Evolutionary conservation across 345 rosid genomes (phyloP).

Genomic region (Raphanus sativus): DNA sequence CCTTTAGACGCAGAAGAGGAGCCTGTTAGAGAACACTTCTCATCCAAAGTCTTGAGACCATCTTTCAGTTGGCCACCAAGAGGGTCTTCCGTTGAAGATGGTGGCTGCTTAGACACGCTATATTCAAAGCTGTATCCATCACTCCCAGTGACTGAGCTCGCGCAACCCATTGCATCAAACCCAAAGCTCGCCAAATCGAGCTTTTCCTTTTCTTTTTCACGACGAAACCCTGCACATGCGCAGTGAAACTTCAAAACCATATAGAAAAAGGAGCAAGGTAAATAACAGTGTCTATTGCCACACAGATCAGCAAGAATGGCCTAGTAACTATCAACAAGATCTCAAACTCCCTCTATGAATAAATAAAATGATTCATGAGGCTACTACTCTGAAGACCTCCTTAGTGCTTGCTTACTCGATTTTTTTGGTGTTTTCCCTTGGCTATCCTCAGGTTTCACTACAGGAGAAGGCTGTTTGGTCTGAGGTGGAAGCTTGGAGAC

Average conservation of each 20-base stretch:
- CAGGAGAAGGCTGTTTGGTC: slow-evolving; percentile 20
- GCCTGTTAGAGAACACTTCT: not conserved
- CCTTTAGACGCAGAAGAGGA: not conserved
- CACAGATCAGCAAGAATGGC: not conserved
- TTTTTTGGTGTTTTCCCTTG: slow-evolving; percentile 28
- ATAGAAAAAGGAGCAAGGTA: not conserved
- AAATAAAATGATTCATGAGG: no score
- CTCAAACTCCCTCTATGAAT: not conserved
- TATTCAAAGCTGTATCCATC: slow-evolving; percentile 32
- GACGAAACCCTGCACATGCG: slow-evolving; percentile 26
- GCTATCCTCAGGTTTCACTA: slow-evolving; percentile 30
- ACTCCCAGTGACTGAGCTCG: slow-evolving; percentile 23
- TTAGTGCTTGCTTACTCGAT: slow-evolving; percentile 34
- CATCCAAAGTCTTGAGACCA: slow-evolving; percentile 24
- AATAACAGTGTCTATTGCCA: not conserved
- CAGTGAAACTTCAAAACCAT: not conserved
- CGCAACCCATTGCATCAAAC: slow-evolving; percentile 31
- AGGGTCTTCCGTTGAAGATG: slow-evolving; percentile 22
- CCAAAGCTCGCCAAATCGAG: slow-evolving; percentile 24
- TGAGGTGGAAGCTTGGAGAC: slow-evolving; percentile 53
- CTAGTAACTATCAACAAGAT: slow-evolving; percentile 3
- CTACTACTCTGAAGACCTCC: slow-evolving; percentile 9
- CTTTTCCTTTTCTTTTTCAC: slow-evolving; percentile 20
- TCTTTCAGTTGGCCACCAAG: slow-evolving; percentile 3
- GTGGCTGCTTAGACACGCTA: slow-evolving; percentile 35